phyloP scores from a whole-genome alignment of 2,329 filamentous ascomycete species.

The Hypoxylon sp. region DNA sequence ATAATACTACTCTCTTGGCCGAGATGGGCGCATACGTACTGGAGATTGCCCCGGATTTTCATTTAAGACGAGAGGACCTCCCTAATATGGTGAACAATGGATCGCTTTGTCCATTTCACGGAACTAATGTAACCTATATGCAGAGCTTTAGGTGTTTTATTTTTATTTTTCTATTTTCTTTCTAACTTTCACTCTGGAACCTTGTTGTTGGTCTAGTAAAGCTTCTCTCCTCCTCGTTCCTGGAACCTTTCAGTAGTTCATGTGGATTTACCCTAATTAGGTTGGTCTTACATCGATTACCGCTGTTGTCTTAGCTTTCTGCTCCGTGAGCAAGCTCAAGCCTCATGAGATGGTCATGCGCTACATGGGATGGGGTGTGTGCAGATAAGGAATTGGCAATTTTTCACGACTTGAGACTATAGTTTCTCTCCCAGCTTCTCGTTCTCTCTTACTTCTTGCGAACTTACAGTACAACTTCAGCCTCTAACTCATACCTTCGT shows the following conservation, averaged over 20 bases:
- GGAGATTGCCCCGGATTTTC: conserved; percentile 42
- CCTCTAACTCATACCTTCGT: conserved; percentile 15
- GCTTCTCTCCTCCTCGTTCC: conserved; percentile 21
- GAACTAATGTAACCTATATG: conserved; percentile 35
- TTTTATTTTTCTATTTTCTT: conserved; percentile 7
- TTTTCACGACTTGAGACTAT: conserved; percentile 11
- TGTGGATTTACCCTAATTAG: conserved; percentile 24
- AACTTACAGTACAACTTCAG: conserved; percentile 13
- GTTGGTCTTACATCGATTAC: conserved; percentile 34
- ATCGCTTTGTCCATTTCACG: conserved; percentile 30
- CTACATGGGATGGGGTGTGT: conserved; percentile 19
- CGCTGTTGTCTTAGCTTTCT: conserved; percentile 33
- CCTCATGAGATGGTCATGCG: conserved; percentile 34
- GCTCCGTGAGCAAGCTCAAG: conserved; percentile 18
- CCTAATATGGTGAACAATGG: conserved; percentile 34
- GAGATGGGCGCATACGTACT: conserved; percentile 36
- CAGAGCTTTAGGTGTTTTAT: background rate
- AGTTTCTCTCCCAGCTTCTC: conserved; percentile 17
- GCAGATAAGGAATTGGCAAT: conserved; percentile 23
- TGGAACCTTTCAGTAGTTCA: conserved; percentile 7
- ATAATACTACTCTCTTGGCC: conserved; percentile 32
- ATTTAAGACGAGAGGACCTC: conserved; percentile 39
- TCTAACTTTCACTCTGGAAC: conserved; percentile 37
- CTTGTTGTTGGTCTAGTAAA: conserved; percentile 29
- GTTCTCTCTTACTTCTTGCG: conserved; percentile 1